A percentile compares a stretch with the other conserved stretches of the same genome.
These are phyloP conservation scores for Penicillium glabrum DNA, from an alignment of 2,329 filamentous ascomycete genomes.

Conservation along the genomic window DNA sequence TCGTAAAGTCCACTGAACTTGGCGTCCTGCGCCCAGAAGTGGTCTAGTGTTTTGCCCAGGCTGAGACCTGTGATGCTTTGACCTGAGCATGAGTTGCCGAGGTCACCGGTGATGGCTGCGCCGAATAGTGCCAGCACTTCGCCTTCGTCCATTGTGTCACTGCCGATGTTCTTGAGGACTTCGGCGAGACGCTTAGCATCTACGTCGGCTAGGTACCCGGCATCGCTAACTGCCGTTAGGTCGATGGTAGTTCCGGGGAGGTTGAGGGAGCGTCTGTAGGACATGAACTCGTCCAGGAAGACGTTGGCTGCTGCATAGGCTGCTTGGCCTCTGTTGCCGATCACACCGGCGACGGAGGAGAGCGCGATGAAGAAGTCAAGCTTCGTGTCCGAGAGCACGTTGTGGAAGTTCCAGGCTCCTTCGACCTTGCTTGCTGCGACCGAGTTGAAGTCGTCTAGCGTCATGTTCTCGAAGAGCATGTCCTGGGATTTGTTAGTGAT, in stretches of 20 bases:
- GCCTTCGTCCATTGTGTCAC: conserved; percentile 38
- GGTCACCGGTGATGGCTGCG: conserved; percentile 50
- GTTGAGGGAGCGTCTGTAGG: conserved; percentile 26
- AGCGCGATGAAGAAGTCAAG: conserved; percentile 31
- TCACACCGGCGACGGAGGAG: conserved; percentile 27
- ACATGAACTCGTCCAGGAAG: conserved; percentile 29
- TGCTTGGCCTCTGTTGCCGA: conserved; percentile 29
- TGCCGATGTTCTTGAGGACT: conserved; percentile 25
- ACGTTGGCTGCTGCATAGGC: conserved; percentile 28
- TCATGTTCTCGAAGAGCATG: conserved; percentile 33
- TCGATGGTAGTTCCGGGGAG: conserved; percentile 30
- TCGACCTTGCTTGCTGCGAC: conserved; percentile 9
- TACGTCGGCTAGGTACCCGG: conserved; percentile 22
- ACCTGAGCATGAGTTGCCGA: conserved; percentile 45
- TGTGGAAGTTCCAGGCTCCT: conserved; percentile 32
- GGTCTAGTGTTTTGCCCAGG: conserved; percentile 39
- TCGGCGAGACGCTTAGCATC: conserved; percentile 21
- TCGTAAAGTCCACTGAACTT: conserved; percentile 55
- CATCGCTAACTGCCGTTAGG: conserved; percentile 26
- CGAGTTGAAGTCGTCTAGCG: conserved; percentile 9
- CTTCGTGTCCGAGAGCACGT: conserved; percentile 12
- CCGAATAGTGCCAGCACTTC: conserved; percentile 57
- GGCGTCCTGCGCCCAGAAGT: conserved; percentile 56
- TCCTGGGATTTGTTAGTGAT: conserved; percentile 19
- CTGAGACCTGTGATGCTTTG: conserved; percentile 58